A percentile compares a stretch with the other conserved stretches of the same genome.
These are phyloP conservation scores for Sporothrix brunneoviolacea DNA, from an alignment of 2,329 filamentous ascomycete genomes.

Conservation along the genomic window DNA sequence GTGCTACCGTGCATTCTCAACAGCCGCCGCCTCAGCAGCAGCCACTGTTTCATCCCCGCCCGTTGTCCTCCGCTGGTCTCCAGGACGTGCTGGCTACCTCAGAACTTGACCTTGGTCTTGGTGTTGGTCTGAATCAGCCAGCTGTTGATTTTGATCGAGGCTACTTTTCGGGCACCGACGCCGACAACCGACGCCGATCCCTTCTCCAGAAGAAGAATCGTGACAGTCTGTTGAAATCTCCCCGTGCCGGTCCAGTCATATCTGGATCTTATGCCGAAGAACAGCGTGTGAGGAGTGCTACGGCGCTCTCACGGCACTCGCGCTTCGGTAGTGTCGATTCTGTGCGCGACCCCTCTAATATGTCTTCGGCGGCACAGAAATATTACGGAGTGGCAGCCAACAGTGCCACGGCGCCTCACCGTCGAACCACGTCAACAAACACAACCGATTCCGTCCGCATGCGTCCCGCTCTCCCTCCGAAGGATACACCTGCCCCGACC, in stretches of 20 bases:
- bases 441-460: constrained; percentile 44
- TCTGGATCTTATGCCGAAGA: constrained; percentile 57
- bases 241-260: constrained; percentile 42
- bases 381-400: constrained; percentile 52
- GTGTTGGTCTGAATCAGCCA: constrained; percentile 40
- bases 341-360: constrained; percentile 47
- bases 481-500: constrained; percentile 47
- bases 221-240: constrained; percentile 47
- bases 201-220: constrained; percentile 81
- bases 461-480: constrained; percentile 44
- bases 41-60: constrained; percentile 27
- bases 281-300: constrained; percentile 58
- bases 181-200: constrained; percentile 61
- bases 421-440: constrained; percentile 55
- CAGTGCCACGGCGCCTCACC: constrained; percentile 38
- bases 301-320: constrained; percentile 64
- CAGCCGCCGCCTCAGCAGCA: constrained; percentile 1
- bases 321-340: constrained; percentile 76
- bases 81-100: constrained; percentile 37
- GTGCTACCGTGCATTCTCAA: constrained; percentile 34
- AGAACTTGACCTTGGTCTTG: constrained; percentile 31
- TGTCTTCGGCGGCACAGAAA: constrained; percentile 61
- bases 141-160: constrained; percentile 69
- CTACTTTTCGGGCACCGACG: constrained; percentile 87
- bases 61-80: constrained; percentile 47